Evolutionary conservation across 345 rosid genomes (phyloP).

Genomic region (Eucalyptus cloeziana): DNA sequence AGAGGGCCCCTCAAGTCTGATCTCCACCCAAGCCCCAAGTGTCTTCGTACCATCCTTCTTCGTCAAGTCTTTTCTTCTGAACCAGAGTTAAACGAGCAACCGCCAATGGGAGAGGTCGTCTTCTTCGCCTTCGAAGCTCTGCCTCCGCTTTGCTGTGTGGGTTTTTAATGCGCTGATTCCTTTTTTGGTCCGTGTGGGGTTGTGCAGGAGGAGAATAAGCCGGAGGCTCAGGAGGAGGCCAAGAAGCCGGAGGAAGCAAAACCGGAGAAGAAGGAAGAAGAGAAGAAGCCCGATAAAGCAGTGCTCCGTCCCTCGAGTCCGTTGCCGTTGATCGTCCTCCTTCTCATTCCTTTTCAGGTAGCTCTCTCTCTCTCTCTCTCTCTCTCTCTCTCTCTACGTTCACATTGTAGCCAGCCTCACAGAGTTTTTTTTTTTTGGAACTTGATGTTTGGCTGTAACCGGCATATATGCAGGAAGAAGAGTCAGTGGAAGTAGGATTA

Average conservation of each 20-base stretch:
- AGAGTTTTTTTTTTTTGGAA: no score
- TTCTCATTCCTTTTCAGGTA: no score
- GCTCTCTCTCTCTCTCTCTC: no score
- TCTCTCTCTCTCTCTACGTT: no score
- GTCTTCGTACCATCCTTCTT: background rate
- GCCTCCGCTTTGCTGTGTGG: background rate
- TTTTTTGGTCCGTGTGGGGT: background rate
- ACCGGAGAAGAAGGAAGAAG: no score
- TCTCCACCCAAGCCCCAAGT: background rate
- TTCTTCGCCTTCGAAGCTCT: background rate
- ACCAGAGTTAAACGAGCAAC: background rate
- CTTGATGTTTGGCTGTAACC: no score
- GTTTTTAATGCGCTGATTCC: background rate
- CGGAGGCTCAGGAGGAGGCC: conserved; percentile 22
- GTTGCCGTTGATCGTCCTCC: no score
- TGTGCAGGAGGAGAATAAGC: background rate
- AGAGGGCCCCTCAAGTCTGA: background rate
- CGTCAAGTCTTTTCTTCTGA: background rate
- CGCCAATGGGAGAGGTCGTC: conserved; percentile 30
- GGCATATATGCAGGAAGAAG: no score
- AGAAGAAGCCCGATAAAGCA: no score
- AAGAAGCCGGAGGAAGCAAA: background rate
- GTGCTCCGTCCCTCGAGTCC: no score
- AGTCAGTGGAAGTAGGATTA: no score
- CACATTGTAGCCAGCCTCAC: no score